These are phyloP conservation scores for Monosporascus sp. DNA, from an alignment of 2,329 filamentous ascomycete genomes.

Conservation along the genomic window DNA sequence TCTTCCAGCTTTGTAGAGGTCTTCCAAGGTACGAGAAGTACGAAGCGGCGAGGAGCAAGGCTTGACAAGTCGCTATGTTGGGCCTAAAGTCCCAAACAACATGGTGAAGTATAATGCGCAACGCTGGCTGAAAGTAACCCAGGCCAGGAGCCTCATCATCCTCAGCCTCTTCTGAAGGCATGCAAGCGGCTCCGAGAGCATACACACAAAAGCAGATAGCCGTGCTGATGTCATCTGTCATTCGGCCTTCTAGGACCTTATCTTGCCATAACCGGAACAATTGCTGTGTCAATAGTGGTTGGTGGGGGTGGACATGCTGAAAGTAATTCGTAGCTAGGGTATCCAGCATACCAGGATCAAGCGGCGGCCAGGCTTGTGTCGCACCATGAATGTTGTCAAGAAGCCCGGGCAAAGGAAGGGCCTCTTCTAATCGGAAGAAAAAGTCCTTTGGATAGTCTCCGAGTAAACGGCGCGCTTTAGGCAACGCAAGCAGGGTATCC, in stretches of 20 bases:
- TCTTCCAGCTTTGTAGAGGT: constrained; percentile 31
- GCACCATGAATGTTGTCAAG: constrained; percentile 22
- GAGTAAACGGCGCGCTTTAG: constrained; percentile 26
- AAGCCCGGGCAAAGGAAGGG: constrained; percentile 23
- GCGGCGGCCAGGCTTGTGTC: constrained; percentile 20
- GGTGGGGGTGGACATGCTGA: constrained; percentile 27
- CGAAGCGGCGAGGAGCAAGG: constrained; percentile 30
- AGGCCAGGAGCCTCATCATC: constrained; percentile 25
- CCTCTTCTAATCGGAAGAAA: constrained; percentile 30
- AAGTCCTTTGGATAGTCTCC: constrained; percentile 27
- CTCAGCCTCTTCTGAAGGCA: constrained; percentile 7
- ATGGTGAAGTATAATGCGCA: constrained; percentile 28
- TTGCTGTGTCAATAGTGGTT: constrained; percentile 27
- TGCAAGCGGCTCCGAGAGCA: constrained; percentile 26
- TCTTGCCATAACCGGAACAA: constrained; percentile 24
- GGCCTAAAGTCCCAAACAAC: constrained; percentile 28
- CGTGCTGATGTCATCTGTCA: constrained; percentile 21
- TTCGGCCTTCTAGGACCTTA: constrained; percentile 18
- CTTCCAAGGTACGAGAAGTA: constrained; percentile 31
- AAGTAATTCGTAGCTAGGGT: constrained; percentile 28
- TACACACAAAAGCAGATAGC: constrained; percentile 32
- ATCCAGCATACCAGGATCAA: constrained; percentile 20
- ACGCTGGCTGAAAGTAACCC: constrained; percentile 28
- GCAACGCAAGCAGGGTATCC: constrained; percentile 28
- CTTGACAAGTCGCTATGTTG: constrained; percentile 25